Base-by-base conservation (phyloP, 202 grass and related monocot species). In the Panicum hallii region DNA sequence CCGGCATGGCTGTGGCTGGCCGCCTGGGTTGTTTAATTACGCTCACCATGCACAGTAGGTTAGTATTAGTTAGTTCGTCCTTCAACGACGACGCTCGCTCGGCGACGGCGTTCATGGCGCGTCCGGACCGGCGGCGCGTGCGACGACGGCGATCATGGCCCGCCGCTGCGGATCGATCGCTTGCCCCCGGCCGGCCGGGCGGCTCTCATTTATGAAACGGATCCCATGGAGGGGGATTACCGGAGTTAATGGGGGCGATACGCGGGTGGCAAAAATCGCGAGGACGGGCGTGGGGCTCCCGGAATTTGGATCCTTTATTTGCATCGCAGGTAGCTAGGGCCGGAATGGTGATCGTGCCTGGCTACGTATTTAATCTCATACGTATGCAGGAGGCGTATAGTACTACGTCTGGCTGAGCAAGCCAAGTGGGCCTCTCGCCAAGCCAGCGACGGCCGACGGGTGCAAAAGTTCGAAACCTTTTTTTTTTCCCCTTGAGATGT, bases 231-330 rank as follows among this genome's bases (percentile, higher is more conserved):
- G 46, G 70, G 19, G 19, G 2, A 80, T 55, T 19, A 5, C 63
- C 63, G 34, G 63, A 69, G 63, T 80, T 80, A 80, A 55, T 55
- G 48, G 0, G 2, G n/a, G 9, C 64, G 64, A 80, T 80, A 43
- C 78, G 78, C 78, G 26, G 41, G 67, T 10, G 6, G 10, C 8
- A 42, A 13, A 11, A 10, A 43, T 50, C 5, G 32, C 1, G 71
- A n/a, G 72, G 6, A 41, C 41, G 42, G 10, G 49, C 0, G 34
- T 20, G 12, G 32, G 10, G 19, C 52, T 15, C 11, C n/a, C 9
- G 22, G 40, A 16, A 46, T 46, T 62, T 26, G 45, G 45, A 72
- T 72, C n/a, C 6, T 17, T 26, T 26, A 26, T 26, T 50, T 6
- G 68, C n/a, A 15, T 71, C n/a, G 6, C 22, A 28, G 28, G 42